These are phyloP conservation scores for Mortierella sp. DNA, from an alignment of 371 early-diverging fungal genomes.

Conservation along the genomic window DNA sequence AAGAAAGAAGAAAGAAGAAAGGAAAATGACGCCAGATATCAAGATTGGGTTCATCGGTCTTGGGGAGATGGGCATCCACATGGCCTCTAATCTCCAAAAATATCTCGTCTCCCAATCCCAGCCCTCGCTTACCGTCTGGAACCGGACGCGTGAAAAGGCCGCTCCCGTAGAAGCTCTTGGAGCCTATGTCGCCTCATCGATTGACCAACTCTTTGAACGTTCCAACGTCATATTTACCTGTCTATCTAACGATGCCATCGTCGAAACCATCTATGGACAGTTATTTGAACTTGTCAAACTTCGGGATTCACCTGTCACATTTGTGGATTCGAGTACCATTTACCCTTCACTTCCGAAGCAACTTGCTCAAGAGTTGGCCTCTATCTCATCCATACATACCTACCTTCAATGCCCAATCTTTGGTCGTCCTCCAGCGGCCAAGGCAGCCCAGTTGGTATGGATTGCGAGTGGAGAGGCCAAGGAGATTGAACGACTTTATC, in stretches of 20 bases:
- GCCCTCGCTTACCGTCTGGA: constrained; percentile 46
- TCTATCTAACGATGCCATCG: constrained; percentile 48
- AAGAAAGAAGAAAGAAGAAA: no score
- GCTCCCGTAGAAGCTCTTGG: constrained; percentile 21
- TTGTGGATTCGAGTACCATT: constrained; percentile 49
- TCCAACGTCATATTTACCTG: constrained; percentile 52
- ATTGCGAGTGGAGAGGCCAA: constrained; percentile 51
- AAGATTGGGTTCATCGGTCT: constrained; percentile 43
- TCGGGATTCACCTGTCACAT: constrained; percentile 24
- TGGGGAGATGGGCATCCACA: constrained; percentile 43
- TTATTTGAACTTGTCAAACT: constrained; percentile 20
- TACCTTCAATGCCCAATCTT: constrained; percentile 56
- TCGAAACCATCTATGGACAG: constrained; percentile 34
- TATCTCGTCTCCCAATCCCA: constrained; percentile 20
- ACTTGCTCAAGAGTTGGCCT: neutral
- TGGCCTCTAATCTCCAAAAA: constrained; percentile 49
- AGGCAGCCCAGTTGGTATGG: constrained; percentile 51
- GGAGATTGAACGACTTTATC: constrained; percentile 20
- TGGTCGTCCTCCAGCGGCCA: constrained; percentile 58
- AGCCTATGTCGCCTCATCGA: constrained; percentile 28
- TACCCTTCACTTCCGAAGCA: constrained; percentile 21
- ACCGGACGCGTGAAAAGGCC: constrained; percentile 46
- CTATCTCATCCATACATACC: neutral
- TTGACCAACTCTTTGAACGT: constrained; percentile 28
- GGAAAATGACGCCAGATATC: constrained; percentile 1